Percentiles rank a stretch among this genome's conserved stretches.
Conservation (phyloP, 2,329 filamentous ascomycete genomes). For the Hirsutella thompsonii region DNA sequence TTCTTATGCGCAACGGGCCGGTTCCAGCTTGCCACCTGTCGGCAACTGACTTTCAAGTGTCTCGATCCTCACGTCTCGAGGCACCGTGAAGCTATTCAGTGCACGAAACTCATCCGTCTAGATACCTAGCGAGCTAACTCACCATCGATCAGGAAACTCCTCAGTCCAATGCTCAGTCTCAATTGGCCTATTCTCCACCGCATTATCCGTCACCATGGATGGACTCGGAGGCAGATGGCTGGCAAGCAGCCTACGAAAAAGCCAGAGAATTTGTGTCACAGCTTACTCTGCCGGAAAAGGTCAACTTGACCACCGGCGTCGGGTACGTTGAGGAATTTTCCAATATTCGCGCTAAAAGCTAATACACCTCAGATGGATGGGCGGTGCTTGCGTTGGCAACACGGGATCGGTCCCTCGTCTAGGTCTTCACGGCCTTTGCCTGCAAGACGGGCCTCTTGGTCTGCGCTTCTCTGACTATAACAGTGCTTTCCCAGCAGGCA, state of each 20-base stretch:
- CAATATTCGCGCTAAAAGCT: neutral
- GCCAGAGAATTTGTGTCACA: slow-evolving; percentile 71
- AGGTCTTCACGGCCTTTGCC: slow-evolving; percentile 60
- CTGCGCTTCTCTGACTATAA: slow-evolving; percentile 66
- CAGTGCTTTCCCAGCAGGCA: slow-evolving; percentile 68
- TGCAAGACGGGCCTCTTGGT: slow-evolving; percentile 78
- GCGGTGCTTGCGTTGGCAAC: slow-evolving; percentile 68
- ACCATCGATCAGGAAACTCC: too few species aligned
- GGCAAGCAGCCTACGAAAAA: slow-evolving; percentile 63
- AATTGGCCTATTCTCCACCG: slow-evolving; percentile 35
- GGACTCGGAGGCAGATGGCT: slow-evolving; percentile 55
- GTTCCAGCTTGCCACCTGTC: too few species aligned
- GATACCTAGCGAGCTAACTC: too few species aligned
- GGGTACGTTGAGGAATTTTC: slow-evolving; percentile 36
- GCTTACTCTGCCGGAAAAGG: slow-evolving; percentile 76
- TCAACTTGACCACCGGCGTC: slow-evolving; percentile 86
- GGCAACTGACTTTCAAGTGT: too few species aligned
- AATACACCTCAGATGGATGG: slow-evolving; percentile 20
- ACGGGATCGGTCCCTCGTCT: slow-evolving; percentile 56
- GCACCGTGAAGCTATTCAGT: too few species aligned
- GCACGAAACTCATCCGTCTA: too few species aligned
- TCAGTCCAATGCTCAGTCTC: slow-evolving; percentile 8
- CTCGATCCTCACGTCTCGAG: too few species aligned
- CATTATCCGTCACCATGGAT: slow-evolving; percentile 84
- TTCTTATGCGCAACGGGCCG: too few species aligned